A percentile compares a stretch with the other conserved stretches of the same genome.
Conservation (phyloP, 2,329 filamentous ascomycete genomes). For the Nannizziopsis arthrosporioides region DNA sequence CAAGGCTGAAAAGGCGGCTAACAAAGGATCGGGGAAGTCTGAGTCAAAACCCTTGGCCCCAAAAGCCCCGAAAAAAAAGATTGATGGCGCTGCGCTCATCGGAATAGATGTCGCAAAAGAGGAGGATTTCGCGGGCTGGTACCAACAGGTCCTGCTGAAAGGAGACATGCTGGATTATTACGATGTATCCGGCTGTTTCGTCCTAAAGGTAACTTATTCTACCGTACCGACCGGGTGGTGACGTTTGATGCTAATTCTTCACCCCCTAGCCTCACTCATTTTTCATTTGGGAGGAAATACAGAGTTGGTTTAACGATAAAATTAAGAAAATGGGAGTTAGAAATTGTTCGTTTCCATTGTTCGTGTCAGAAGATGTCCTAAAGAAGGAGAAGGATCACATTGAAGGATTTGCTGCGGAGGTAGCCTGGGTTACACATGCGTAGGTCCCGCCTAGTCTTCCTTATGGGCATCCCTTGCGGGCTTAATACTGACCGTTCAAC, state of each 20-base stretch:
- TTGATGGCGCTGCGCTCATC: slow-evolving; percentile 55
- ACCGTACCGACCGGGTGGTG: background rate
- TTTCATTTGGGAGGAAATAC: slow-evolving; percentile 57
- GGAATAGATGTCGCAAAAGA: slow-evolving; percentile 79
- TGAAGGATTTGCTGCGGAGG: slow-evolving; percentile 83
- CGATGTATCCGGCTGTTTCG: slow-evolving; percentile 94
- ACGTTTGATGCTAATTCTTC: background rate
- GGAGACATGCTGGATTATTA: slow-evolving; percentile 98
- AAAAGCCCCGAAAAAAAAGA: slow-evolving; percentile 43
- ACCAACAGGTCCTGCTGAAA: slow-evolving; percentile 94
- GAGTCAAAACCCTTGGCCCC: slow-evolving; percentile 34
- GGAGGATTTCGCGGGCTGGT: slow-evolving; percentile 87
- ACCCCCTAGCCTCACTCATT: slow-evolving; percentile 47
- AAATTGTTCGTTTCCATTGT: slow-evolving; percentile 94
- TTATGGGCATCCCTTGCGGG: slow-evolving; percentile 4
- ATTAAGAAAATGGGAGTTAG: slow-evolving; percentile 89
- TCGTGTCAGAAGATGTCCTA: slow-evolving; percentile 82
- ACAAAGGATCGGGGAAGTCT: slow-evolving; percentile 33
- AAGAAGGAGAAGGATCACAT: slow-evolving; percentile 86
- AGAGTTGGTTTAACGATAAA: slow-evolving; percentile 45
- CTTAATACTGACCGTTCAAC: slow-evolving; percentile 19
- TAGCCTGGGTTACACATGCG: slow-evolving; percentile 43
- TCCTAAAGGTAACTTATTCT: slow-evolving; percentile 53
- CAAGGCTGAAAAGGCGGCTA: slow-evolving; percentile 29
- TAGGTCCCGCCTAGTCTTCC: slow-evolving; percentile 18